These are phyloP conservation scores for Mycena crocata DNA, from an alignment of 768 basidiomycete genomes.

Conservation along the genomic window DNA sequence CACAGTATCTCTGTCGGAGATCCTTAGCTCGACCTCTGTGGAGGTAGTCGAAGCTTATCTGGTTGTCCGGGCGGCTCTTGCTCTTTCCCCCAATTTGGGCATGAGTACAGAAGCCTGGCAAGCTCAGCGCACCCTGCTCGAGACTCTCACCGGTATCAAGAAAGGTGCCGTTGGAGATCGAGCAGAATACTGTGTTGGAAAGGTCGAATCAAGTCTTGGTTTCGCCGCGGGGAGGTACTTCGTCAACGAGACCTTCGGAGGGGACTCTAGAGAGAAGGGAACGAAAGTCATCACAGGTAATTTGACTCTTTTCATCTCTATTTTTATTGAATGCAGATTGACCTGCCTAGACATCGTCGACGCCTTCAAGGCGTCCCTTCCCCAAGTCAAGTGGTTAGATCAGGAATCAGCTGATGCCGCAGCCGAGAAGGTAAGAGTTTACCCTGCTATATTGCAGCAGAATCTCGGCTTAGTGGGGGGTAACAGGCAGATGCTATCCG, in stretches of 20 bases:
- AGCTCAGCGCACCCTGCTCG: conserved; percentile 75
- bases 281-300: conserved; percentile 85
- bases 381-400: conserved; percentile 92
- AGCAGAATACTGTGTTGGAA: conserved; percentile 82
- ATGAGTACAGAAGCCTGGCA: conserved; percentile 83
- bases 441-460: neutral
- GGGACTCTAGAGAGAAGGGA: conserved; percentile 82
- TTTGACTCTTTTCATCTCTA: conserved; percentile 21
- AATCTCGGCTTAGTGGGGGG: conserved; percentile 21
- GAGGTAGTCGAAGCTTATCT: conserved; percentile 91
- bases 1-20: conserved; percentile 69
- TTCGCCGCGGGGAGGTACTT: conserved; percentile 92
- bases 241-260: conserved; percentile 84
- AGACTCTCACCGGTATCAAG: conserved; percentile 85
- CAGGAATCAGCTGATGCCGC: conserved; percentile 82
- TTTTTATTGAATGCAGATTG: too few relatives aligned
- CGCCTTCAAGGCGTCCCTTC: conserved; percentile 84
- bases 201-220: conserved; percentile 82
- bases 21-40: conserved; percentile 74
- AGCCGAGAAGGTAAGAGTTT: conserved; percentile 74
- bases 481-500: conserved; percentile 80
- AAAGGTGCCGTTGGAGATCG: conserved; percentile 88
- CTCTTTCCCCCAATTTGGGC: conserved; percentile 78
- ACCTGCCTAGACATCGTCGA: conserved; percentile 83
- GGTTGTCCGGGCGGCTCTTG: conserved; percentile 77